phyloP scores from a whole-genome alignment of 2,329 filamentous ascomycete species.

The Colletotrichum sp. region DNA sequence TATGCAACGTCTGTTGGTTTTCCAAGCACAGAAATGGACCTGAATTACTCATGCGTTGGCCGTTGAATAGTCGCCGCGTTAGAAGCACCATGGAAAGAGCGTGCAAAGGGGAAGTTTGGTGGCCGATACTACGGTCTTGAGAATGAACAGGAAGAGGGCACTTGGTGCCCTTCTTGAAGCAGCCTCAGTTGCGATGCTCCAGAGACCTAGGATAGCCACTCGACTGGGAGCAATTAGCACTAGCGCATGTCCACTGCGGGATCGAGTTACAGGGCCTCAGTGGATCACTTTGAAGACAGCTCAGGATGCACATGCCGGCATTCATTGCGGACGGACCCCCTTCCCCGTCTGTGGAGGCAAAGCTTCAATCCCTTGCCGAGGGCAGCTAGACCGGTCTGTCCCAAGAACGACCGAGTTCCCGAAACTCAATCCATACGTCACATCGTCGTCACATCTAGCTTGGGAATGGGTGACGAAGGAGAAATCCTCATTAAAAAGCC shows the following conservation, averaged over 20 bases:
- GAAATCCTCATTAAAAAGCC: accelerated
- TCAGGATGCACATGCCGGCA: background rate
- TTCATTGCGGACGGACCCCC: too few relatives aligned
- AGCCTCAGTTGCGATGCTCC: accelerated
- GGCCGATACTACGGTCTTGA: too few relatives aligned
- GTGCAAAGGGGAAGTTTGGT: too few relatives aligned
- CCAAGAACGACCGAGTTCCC: background rate
- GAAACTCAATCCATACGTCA: background rate
- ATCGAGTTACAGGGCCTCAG: background rate
- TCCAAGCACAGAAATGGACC: accelerated
- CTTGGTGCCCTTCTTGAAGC: accelerated
- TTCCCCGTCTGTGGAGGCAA: background rate
- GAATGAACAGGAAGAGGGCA: background rate
- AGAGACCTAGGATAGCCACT: background rate
- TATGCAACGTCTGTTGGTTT: accelerated
- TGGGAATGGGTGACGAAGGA: background rate
- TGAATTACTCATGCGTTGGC: accelerated
- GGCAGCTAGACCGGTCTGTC: background rate
- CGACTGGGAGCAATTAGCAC: background rate
- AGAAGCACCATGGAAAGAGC: accelerated
- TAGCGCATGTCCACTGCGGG: background rate
- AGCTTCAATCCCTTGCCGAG: background rate
- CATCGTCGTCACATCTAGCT: background rate
- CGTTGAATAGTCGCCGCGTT: accelerated
- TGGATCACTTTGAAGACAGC: background rate